phyloP scores from a whole-genome alignment of 352 stramenopile species.

The Saprolegnia diclina region DNA sequence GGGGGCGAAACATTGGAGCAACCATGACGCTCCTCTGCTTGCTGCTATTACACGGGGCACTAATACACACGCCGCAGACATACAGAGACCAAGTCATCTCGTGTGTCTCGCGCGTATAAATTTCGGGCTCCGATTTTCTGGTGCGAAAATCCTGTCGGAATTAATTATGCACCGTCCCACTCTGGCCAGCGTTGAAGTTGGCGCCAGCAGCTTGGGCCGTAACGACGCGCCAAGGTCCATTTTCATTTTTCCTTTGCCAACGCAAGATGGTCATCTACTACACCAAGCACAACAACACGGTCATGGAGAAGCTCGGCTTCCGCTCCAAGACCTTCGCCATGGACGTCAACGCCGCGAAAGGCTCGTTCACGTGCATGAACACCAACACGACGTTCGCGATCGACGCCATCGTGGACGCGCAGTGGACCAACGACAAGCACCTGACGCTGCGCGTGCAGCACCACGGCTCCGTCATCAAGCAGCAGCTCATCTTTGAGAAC shows the following conservation, averaged over 20 bases:
- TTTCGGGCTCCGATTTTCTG: background rate
- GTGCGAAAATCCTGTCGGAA: background rate
- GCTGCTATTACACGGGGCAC: too few relatives aligned
- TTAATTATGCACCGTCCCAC: background rate
- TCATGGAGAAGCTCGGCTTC: background rate
- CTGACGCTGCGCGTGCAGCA: constrained; percentile 4
- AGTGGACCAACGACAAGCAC: constrained; percentile 2
- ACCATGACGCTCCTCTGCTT: too few relatives aligned
- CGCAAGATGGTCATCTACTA: constrained; percentile 20
- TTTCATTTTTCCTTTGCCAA: background rate
- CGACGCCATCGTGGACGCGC: constrained; percentile 17
- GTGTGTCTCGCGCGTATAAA: background rate
- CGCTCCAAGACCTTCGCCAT: constrained; percentile 7
- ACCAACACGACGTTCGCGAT: constrained; percentile 4
- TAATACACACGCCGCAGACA: too few relatives aligned
- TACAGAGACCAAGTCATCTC: background rate
- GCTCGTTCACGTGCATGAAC: constrained; percentile 10
- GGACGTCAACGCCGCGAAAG: background rate
- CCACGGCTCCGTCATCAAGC: constrained; percentile 8
- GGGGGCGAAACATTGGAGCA: too few relatives aligned
- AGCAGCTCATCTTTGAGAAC: constrained; percentile 20
- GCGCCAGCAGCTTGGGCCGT: too few relatives aligned
- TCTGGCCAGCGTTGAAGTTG: background rate
- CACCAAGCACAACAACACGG: constrained; percentile 10
- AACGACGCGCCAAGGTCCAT: too few relatives aligned